A percentile compares a stretch with the other conserved stretches of the same genome.
phyloP scores from a whole-genome alignment of 2,329 filamentous ascomycete species.

The Neonectria neomacrospora region DNA sequence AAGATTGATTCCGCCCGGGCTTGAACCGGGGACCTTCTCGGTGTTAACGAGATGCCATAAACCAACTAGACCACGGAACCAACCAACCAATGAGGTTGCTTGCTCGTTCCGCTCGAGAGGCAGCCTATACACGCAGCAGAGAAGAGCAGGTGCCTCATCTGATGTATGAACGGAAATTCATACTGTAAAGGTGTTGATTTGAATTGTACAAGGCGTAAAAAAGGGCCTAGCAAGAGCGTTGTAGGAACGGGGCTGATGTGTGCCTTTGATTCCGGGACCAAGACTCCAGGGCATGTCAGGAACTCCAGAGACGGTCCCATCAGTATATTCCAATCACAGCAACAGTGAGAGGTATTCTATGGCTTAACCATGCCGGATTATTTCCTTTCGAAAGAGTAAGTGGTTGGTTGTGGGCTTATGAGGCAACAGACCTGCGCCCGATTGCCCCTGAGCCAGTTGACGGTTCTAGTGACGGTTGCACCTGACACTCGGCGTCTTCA shows the following conservation, averaged over 20 bases:
- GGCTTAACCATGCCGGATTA: neutral
- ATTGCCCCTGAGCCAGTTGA: neutral
- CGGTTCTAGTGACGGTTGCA: neutral
- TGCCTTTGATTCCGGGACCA: neutral
- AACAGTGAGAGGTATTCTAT: neutral
- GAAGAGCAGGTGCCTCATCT: neutral
- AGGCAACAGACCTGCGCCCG: neutral
- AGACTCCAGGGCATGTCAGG: neutral
- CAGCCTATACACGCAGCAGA: neutral
- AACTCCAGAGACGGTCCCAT: neutral
- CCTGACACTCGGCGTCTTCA: neutral
- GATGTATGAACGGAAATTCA: neutral
- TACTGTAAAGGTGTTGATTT: neutral
- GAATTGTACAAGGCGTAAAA: neutral
- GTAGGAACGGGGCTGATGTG: too few species aligned
- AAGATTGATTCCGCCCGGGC: slow-evolving; percentile 38
- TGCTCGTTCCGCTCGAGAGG: fast-evolving
- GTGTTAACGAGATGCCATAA: slow-evolving; percentile 40
- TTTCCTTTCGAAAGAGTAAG: neutral
- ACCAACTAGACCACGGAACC: slow-evolving; percentile 44
- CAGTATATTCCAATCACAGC: neutral
- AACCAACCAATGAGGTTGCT: slow-evolving; percentile 6
- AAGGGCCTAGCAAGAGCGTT: neutral
- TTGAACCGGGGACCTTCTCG: slow-evolving; percentile 40
- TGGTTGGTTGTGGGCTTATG: neutral